Evolutionary conservation across 2,329 filamentous ascomycete genomes (phyloP).

Genomic region (Epichloe aotearoae): DNA sequence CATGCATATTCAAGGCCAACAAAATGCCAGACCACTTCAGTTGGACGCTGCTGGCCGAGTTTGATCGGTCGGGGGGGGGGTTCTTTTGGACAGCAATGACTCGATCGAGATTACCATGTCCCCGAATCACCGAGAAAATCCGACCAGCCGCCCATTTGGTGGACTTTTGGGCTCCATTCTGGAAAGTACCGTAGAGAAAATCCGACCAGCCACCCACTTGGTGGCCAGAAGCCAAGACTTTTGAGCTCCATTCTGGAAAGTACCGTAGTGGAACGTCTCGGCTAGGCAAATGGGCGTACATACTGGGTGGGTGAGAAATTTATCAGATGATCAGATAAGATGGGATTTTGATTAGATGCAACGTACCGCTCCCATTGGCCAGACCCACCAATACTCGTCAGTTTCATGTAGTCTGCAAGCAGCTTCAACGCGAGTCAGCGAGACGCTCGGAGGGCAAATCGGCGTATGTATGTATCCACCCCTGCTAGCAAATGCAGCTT

Average conservation of each 20-base stretch:
- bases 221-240: not conserved
- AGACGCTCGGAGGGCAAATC: no score
- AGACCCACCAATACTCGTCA: not conserved
- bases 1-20: not conserved
- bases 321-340: conserved; percentile 11
- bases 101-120: not conserved
- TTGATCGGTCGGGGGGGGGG: no score
- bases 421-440: not conserved
- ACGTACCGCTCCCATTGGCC: conserved; percentile 9
- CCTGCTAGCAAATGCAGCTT: no score
- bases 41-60: not conserved
- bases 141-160: not conserved
- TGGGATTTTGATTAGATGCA: conserved; percentile 17
- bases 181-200: not conserved
- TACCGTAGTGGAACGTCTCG: not conserved
- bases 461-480: no score
- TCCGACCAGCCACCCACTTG: not conserved
- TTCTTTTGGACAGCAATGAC: no score
- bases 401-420: not conserved
- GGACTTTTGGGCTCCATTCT: not conserved
- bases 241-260: not conserved
- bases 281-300: no score
- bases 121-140: not conserved
- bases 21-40: not conserved
- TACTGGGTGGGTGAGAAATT: not conserved